Conservation (phyloP, 192 early-diverging fungal species). For the Kickxella alabastrina region DNA sequence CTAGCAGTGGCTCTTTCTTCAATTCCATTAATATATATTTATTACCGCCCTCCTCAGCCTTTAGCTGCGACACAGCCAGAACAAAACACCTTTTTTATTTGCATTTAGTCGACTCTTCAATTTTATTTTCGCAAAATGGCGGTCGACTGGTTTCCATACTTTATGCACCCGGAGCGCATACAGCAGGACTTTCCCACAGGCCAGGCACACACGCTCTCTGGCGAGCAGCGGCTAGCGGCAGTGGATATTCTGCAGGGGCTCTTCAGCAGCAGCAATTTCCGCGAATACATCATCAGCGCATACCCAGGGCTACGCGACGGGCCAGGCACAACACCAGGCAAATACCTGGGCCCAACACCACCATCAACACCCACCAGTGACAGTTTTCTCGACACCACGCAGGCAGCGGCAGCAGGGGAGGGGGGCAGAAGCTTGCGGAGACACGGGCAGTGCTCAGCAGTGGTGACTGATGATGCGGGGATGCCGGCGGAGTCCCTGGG, state of each 20-base stretch:
- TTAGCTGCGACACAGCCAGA: too few relatives aligned
- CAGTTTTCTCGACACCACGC: not conserved
- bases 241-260: constrained; percentile 25
- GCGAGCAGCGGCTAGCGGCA: constrained; percentile 9
- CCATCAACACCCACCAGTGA: constrained; percentile 33
- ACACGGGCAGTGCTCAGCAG: constrained; percentile 28
- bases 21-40: not conserved
- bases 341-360: constrained; percentile 22
- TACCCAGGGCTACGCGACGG: constrained; percentile 23
- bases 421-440: not conserved
- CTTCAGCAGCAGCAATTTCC: constrained; percentile 34
- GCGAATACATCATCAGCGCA: constrained; percentile 31
- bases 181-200: constrained; percentile 14
- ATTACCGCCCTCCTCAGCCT: too few relatives aligned
- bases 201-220: constrained; percentile 1
- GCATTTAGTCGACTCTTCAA: too few relatives aligned
- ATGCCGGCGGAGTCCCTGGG: constrained; percentile 15
- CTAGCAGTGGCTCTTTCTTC: too few relatives aligned
- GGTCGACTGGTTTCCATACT: constrained; percentile 43
- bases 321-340: constrained; percentile 2
- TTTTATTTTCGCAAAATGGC: too few relatives aligned
- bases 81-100: too few relatives aligned
- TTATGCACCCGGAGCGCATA: constrained; percentile 32
- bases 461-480: constrained; percentile 11
- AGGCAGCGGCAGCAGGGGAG: not conserved